A percentile compares a stretch with the other conserved stretches of the same genome.
These are phyloP conservation scores for Fusarium nelsonii DNA, from an alignment of 2,329 filamentous ascomycete genomes.

Conservation along the genomic window DNA sequence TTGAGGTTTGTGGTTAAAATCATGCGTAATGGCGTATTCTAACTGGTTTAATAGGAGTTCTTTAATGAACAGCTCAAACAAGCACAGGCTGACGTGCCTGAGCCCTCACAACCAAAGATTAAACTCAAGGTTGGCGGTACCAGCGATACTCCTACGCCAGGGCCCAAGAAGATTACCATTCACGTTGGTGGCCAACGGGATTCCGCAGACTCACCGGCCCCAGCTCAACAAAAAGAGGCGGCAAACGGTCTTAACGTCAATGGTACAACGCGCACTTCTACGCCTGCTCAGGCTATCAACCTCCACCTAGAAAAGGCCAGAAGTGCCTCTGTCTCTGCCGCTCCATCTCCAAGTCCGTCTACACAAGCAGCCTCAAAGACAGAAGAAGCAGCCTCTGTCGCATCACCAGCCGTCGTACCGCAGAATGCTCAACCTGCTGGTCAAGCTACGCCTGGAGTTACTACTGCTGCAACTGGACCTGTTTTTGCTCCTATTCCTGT, in stretches of 20 bases:
- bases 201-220: constrained; percentile 64
- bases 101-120: constrained; percentile 81
- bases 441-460: constrained; percentile 27
- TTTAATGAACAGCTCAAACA: constrained; percentile 77
- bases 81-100: constrained; percentile 77
- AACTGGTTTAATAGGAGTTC: constrained; percentile 65
- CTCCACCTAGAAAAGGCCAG: constrained; percentile 55
- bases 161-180: constrained; percentile 76
- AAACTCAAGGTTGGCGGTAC: constrained; percentile 77
- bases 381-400: constrained; percentile 49
- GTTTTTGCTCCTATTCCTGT: constrained; percentile 36
- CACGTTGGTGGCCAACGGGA: constrained; percentile 73
- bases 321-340: constrained; percentile 56
- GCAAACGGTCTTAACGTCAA: constrained; percentile 44
- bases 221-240: constrained; percentile 43
- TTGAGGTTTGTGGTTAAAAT: constrained; percentile 70
- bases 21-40: constrained; percentile 9
- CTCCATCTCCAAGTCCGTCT: constrained; percentile 62
- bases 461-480: not conserved
- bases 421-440: constrained; percentile 29
- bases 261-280: constrained; percentile 35
- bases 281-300: constrained; percentile 33
- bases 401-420: constrained; percentile 44
- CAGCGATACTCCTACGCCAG: constrained; percentile 57
- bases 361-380: constrained; percentile 51